A percentile compares a stretch with the other conserved stretches of the same genome.
Conservation (phyloP, 768 basidiomycete genomes). For the Naganishia randhawae region DNA sequence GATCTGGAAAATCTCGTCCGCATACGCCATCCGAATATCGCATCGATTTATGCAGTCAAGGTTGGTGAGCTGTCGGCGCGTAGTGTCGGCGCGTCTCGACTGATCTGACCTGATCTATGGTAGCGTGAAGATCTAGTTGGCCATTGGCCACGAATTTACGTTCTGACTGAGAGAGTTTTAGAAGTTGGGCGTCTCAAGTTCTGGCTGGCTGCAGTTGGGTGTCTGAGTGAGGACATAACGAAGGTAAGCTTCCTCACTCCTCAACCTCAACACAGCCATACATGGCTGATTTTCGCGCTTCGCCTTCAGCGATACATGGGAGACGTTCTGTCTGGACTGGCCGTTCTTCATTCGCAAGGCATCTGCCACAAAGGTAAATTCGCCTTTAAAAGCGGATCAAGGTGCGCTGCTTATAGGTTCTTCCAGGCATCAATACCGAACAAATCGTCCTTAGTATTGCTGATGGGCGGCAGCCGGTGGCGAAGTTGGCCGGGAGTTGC, state of each 20-base stretch:
- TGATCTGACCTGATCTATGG: not conserved
- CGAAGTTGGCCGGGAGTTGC: conserved; percentile 70
- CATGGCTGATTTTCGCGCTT: not conserved
- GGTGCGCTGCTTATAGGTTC: not conserved
- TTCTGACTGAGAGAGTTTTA: conserved; percentile 35
- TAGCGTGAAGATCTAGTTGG: conserved; percentile 39
- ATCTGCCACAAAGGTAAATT: conserved; percentile 41
- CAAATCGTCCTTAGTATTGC: conserved; percentile 35
- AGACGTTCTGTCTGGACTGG: conserved; percentile 40
- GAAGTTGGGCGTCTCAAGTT: conserved; percentile 37
- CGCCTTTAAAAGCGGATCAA: not conserved
- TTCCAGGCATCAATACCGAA: conserved; percentile 38
- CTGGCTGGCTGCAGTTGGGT: conserved; percentile 37
- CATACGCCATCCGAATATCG: conserved; percentile 36
- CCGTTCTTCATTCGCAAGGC: conserved; percentile 38
- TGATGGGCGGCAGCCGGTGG: conserved; percentile 57
- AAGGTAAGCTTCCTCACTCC: conserved; percentile 21
- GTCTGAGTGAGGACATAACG: conserved; percentile 35
- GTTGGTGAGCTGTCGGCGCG: not conserved
- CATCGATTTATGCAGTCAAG: conserved; percentile 39
- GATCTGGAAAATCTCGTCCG: conserved; percentile 39
- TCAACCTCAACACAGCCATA: not conserved
- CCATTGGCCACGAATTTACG: conserved; percentile 43
- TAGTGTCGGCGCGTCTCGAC: not conserved
- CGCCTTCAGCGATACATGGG: conserved; percentile 30